phyloP scores from a whole-genome alignment of 2,329 filamentous ascomycete genomes.

The Hirsutella rhossiliensis region DNA sequence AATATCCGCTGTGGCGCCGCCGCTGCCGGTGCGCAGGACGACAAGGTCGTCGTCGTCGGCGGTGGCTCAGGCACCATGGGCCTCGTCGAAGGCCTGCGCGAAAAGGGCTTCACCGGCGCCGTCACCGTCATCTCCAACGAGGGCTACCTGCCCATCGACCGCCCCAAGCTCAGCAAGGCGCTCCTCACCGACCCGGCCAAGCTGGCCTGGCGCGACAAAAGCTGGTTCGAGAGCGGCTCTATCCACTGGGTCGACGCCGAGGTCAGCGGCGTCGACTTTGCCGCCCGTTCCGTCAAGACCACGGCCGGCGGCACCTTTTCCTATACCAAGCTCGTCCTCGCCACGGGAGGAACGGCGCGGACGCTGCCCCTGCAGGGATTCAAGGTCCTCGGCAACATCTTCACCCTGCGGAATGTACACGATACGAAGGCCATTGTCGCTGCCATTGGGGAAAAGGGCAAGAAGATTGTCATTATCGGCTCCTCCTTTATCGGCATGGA shows the following conservation, averaged over 20 bases:
- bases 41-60: conserved; percentile 75
- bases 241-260: conserved; percentile 48
- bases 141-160: conserved; percentile 78
- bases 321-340: conserved; percentile 84
- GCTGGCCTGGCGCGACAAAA: conserved; percentile 61
- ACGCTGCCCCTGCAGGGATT: conserved; percentile 73
- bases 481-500: conserved; percentile 98
- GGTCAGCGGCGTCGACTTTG: conserved; percentile 68
- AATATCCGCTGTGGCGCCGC: conserved; percentile 56
- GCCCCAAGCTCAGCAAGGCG: conserved; percentile 91
- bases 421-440: conserved; percentile 67
- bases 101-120: conserved; percentile 64
- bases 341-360: conserved; percentile 71
- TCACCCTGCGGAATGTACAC: conserved; percentile 65
- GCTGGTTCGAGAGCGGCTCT: conserved; percentile 59
- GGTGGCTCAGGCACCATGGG: conserved; percentile 79
- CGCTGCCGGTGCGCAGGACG: conserved; percentile 31
- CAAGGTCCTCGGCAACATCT: conserved; percentile 78
- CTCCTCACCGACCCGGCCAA: conserved; percentile 72
- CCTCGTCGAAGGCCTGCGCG: conserved; percentile 69
- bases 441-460: conserved; percentile 70
- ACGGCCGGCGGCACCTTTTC: conserved; percentile 55
- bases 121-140: conserved; percentile 80
- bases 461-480: conserved; percentile 87
- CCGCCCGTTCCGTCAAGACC: conserved; percentile 60